A percentile compares a stretch with the other conserved stretches of the same genome.
These are phyloP conservation scores for Ophiobolus disseminans DNA, from an alignment of 2,329 filamentous ascomycete species.

Conservation along the genomic window DNA sequence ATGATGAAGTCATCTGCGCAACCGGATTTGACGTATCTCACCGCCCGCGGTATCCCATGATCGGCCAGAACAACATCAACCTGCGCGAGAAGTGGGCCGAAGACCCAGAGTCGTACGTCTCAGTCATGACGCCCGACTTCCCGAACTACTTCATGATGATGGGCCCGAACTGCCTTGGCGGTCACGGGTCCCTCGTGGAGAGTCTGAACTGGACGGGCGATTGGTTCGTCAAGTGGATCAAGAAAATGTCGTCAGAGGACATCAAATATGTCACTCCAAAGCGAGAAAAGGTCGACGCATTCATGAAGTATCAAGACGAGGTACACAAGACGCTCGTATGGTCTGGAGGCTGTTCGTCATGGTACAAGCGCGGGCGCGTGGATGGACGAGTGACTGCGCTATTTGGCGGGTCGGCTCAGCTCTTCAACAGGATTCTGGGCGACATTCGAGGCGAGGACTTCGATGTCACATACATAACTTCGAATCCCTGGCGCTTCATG, in stretches of 20 bases:
- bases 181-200: slow-evolving; percentile 26
- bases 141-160: slow-evolving; percentile 34
- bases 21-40: slow-evolving; percentile 55
- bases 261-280: slow-evolving; percentile 26
- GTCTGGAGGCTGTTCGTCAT: slow-evolving; percentile 24
- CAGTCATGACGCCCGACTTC: slow-evolving; percentile 35
- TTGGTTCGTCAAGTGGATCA: slow-evolving; percentile 32
- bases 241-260: slow-evolving; percentile 27
- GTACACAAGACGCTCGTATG: slow-evolving; percentile 26
- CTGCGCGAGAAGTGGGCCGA: slow-evolving; percentile 50
- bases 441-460: slow-evolving; percentile 58
- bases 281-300: slow-evolving; percentile 18
- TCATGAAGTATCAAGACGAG: slow-evolving; percentile 27
- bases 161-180: slow-evolving; percentile 30
- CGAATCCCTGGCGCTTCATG: slow-evolving; percentile 58
- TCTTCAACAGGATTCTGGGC: slow-evolving; percentile 25
- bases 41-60: slow-evolving; percentile 50
- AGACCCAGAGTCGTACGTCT: slow-evolving; percentile 49
- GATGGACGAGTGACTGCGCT: slow-evolving; percentile 27
- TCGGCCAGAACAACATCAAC: slow-evolving; percentile 49
- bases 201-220: slow-evolving; percentile 28
- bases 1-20: slow-evolving; percentile 28
- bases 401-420: slow-evolving; percentile 23
- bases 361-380: slow-evolving; percentile 25
- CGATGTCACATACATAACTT: slow-evolving; percentile 53